phyloP scores from a whole-genome alignment of 345 rosid genomes.

The Eucalyptus victrix region DNA sequence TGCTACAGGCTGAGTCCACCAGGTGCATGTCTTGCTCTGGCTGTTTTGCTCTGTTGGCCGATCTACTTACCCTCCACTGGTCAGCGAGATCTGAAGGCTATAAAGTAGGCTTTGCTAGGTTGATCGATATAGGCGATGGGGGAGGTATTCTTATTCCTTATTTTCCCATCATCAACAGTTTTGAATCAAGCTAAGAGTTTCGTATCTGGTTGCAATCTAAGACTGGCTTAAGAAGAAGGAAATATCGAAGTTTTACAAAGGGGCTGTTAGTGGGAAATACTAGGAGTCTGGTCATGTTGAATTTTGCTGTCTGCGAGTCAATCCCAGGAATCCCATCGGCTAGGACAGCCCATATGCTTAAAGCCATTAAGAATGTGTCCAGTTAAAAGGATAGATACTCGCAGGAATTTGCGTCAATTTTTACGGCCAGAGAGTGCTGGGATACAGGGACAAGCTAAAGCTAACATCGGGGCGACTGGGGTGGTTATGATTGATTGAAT shows the following conservation, averaged over 20 bases:
- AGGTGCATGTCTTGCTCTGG: background rate
- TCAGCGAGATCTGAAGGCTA: background rate
- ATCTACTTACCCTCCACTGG: background rate
- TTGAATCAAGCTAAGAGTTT: background rate
- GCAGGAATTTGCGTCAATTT: background rate
- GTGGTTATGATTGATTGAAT: background rate
- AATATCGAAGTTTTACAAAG: background rate
- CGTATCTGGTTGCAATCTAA: background rate
- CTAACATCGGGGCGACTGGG: background rate
- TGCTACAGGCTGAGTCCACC: background rate
- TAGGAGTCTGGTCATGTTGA: background rate
- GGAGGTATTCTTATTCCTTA: background rate
- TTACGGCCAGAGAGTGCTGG: background rate
- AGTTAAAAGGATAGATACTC: background rate
- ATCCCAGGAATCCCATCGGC: background rate
- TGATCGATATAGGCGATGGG: background rate
- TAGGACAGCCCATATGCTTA: background rate
- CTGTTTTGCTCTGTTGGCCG: background rate
- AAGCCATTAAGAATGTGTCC: background rate
- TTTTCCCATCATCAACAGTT: background rate
- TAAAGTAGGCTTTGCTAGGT: background rate
- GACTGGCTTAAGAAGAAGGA: background rate
- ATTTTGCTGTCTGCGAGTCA: background rate
- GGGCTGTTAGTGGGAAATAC: background rate
- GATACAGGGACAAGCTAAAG: background rate